These are phyloP conservation scores for Apiospora sp. DNA, from an alignment of 2,329 filamentous ascomycete genomes.

Conservation along the genomic window DNA sequence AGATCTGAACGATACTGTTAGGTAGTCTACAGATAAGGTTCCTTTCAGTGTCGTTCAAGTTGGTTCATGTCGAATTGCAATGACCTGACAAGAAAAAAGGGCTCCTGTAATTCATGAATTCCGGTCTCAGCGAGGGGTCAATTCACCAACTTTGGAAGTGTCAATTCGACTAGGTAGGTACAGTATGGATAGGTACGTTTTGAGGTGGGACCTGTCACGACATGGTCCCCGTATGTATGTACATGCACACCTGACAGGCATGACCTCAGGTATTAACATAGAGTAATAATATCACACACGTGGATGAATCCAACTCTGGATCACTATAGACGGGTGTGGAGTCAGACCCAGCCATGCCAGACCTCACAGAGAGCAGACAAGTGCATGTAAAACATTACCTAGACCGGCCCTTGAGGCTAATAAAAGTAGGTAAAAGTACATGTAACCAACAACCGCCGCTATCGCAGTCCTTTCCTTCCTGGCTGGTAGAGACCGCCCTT, in stretches of 20 bases:
- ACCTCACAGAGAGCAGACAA: not conserved
- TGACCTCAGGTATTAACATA: not conserved
- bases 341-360: not conserved
- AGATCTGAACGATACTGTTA: not conserved
- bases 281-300: not conserved
- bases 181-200: not conserved
- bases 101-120: not conserved
- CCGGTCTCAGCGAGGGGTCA: not conserved
- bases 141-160: not conserved
- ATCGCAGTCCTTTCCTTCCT: constrained; percentile 2
- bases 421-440: constrained; percentile 10
- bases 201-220: constrained; percentile 14
- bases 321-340: not conserved
- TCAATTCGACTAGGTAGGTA: not conserved
- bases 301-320: constrained; percentile 1
- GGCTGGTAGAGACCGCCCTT: not conserved
- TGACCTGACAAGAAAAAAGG: not conserved
- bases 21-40: not conserved
- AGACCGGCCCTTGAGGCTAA: constrained; percentile 1
- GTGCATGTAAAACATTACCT: constrained; percentile 2
- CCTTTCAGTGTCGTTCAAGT: not conserved
- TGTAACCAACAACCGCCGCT: constrained; percentile 9
- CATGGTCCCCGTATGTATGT: not conserved
- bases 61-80: not conserved
- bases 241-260: not conserved